A percentile compares a stretch with the other conserved stretches of the same genome.
These are phyloP conservation scores for Carex parvula DNA, from an alignment of 176 grass and related monocot species.

Conservation along the genomic window DNA sequence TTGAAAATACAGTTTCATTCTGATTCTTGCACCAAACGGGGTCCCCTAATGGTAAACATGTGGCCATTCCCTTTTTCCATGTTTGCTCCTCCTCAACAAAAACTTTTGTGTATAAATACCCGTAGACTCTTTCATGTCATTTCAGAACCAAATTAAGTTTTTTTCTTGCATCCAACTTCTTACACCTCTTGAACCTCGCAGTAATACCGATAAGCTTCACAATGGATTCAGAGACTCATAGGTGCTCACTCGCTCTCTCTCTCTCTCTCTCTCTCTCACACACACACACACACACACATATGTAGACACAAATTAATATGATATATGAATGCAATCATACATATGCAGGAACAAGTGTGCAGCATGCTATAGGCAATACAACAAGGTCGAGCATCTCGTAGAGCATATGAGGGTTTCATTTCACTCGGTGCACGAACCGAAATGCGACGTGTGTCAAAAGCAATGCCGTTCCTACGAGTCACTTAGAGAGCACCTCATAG, in stretches of 20 bases:
- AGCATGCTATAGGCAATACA: constrained; percentile 83
- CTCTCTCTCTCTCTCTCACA: not conserved
- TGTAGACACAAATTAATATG: too few species aligned
- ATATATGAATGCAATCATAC: not conserved
- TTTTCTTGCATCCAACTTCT: not conserved
- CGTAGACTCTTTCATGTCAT: not conserved
- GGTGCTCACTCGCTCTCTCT: not conserved
- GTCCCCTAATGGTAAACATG: not conserved
- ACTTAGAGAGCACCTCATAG: constrained; percentile 79
- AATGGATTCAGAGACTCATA: constrained; percentile 28
- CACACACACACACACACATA: not conserved
- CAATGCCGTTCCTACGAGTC: constrained; percentile 80
- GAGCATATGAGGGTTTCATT: constrained; percentile 69
- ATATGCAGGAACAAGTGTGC: constrained; percentile 60
- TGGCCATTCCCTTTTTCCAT: not conserved
- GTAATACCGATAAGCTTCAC: not conserved
- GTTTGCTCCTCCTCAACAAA: not conserved
- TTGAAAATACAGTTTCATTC: not conserved
- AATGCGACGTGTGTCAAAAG: constrained; percentile 61
- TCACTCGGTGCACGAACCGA: constrained; percentile 72
- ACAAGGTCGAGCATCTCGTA: constrained; percentile 81
- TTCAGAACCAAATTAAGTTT: not conserved
- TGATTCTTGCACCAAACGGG: not conserved
- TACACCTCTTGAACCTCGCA: not conserved
- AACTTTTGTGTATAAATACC: constrained; percentile 19